Evolutionary conservation across 1,284 basidiomycete species (phyloP), one percentile per base, ranked within the genome.

Genomic region (Pulveroboletus sp.): DNA sequence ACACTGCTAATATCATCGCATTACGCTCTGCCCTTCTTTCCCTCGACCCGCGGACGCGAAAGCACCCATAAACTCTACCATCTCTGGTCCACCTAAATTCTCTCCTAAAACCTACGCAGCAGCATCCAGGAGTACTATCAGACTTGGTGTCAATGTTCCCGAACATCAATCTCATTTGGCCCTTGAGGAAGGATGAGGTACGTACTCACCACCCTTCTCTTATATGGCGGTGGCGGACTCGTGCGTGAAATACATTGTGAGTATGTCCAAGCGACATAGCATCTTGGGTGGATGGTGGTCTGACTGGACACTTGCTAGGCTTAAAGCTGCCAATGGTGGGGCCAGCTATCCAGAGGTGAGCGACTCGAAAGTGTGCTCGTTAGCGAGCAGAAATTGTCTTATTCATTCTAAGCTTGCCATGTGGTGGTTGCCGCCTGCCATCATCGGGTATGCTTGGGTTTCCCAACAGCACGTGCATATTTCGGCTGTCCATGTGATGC

Each of bases 371-470:
- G 43, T 15, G 7, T n/a, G n/a, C n/a, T 37, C 26, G 26, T 29
- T 15, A 37, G 7, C 16, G 15, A 16, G 7, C 15, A 0, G 5
- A 17, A 33, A 41, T 15, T 3, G 16, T 19, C 11, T 43, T 15
- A 36, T 39, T 15, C 9, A 19, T 29, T 26, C 24, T 39, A 12
- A n/a, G n/a, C n/a, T n/a, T 54, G 12, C 33, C 61, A 91, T 86
- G 90, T 91, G 84, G 84, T 69, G 81, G 52, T 74, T 87, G 13
- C 86, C 88, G 3, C 76, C 78, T 0, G 76, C 79, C 6, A 78
- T 87, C 49, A 69, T 91, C 26, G 85, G 81, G 0, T 93, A 91
- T 66, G 93, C 83, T 1, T 95, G 93, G 93, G 78, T 87, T 10
- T 83, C 82, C 48, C 73, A 91, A 56, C 68, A 83, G 52, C 83